Base-by-base conservation (phyloP, 2,329 filamentous ascomycete species). In the Daldinia sp. region DNA sequence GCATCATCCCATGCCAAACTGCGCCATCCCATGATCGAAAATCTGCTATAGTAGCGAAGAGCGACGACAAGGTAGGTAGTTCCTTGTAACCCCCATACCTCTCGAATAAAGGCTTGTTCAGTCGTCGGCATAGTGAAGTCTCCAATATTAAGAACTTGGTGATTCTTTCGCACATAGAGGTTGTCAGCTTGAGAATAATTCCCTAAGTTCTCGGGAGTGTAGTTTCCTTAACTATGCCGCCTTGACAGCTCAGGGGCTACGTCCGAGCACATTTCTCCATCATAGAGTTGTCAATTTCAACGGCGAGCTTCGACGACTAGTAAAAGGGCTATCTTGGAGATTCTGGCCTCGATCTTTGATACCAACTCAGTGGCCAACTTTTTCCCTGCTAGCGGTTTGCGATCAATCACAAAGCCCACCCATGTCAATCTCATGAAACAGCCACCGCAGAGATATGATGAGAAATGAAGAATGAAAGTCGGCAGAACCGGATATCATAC, bases 51-150 rank as follows among this genome's bases (percentile, higher is more conserved):
- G 37, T 75, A 76, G 1, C 74, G 74, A 10, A 74, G 68, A 7
- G 37, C 41, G 2, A 74, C 68, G 3, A 75, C 56, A 39, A 73
- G 30, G 33, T 75, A 75, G 1, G 74, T 67, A 18, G 63, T 59
- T 2, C 74, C 72, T 41, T 75, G 74, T 13, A 75, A 67, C 1
- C 74, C 72, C 74, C 74, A 76, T 2, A 76, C 73, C 57, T 76
- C 74, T 12, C 63, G 57, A 20, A 74, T 69, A 50, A 76, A 76
- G 10, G 51, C 54, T 41, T 62, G n/a, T 20, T 68, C 66, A 18
- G 57, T 30, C 1, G 62, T 56, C 10, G 58, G 13, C 71, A 71
- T 74, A 28, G 37, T 63, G 28, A 26, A 44, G 13, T 57, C 18
- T 20, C 30, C 13, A 48, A 33, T 4, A 10, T 4, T 26, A n/a